A percentile compares a stretch with the other conserved stretches of the same genome.
These are phyloP conservation scores for Ricinus communis DNA, from an alignment of 345 rosid genomes.

Conservation along the genomic window DNA sequence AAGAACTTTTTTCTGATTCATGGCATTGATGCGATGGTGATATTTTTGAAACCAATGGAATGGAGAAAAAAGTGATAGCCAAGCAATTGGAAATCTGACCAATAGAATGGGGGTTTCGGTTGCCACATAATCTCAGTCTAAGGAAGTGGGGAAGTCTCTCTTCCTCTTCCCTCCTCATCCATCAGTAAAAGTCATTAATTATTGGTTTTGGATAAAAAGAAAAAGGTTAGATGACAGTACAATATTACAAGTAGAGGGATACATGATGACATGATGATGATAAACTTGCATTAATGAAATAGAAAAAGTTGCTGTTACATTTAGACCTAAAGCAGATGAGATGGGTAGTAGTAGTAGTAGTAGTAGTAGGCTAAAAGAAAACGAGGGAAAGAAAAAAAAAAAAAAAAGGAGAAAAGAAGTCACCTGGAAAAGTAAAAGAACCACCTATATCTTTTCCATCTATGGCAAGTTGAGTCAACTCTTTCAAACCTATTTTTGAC, in stretches of 20 bases:
- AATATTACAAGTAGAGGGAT: no score
- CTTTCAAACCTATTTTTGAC: conserved; percentile 7
- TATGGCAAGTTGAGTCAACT: conserved; percentile 27
- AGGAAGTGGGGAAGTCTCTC: neutral
- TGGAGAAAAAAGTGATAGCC: no score
- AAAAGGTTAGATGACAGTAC: neutral
- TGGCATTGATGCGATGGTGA: conserved; percentile 19
- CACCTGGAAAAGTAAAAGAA: neutral
- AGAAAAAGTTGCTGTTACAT: conserved; percentile 6
- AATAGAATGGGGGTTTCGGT: neutral
- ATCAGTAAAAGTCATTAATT: neutral
- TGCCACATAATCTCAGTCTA: conserved; percentile 12
- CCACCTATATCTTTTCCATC: conserved; percentile 34
- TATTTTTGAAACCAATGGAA: neutral
- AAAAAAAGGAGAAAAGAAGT: neutral
- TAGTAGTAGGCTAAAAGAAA: no score
- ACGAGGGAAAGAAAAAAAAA: neutral
- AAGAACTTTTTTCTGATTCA: conserved; percentile 14
- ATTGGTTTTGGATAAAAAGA: neutral
- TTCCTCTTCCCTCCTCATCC: neutral
- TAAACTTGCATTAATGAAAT: conserved; percentile 21
- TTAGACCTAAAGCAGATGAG: neutral
- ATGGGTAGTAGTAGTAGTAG: no score
- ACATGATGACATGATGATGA: conserved; percentile 19
- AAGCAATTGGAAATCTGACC: conserved; percentile 17